A percentile compares a stretch with the other conserved stretches of the same genome.
Conservation (phyloP, 371 early-diverging fungal genomes). For the Mucor irregularis region DNA sequence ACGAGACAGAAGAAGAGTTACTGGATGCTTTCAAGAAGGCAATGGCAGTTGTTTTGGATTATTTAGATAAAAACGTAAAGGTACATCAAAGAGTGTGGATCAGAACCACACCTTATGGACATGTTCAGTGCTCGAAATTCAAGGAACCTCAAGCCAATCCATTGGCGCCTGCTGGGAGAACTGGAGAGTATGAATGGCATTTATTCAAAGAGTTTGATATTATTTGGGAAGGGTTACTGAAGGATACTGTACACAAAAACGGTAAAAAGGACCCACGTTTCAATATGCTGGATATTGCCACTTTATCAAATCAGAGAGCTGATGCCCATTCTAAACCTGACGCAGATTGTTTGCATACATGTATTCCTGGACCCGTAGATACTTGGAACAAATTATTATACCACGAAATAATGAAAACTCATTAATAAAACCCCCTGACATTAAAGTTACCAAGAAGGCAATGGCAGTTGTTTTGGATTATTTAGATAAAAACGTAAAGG, state of each 20-base stretch:
- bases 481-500: constrained; percentile 23
- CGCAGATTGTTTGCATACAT: constrained; percentile 48
- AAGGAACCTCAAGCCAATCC: constrained; percentile 32
- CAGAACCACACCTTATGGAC: constrained; percentile 50
- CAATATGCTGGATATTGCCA: constrained; percentile 34
- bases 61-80: constrained; percentile 25
- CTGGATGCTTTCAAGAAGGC: constrained; percentile 35
- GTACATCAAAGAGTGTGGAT: constrained; percentile 44
- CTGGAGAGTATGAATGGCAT: constrained; percentile 52
- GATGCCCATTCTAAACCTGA: constrained; percentile 52
- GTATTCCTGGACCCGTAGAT: constrained; percentile 51
- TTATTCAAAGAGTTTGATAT: constrained; percentile 39
- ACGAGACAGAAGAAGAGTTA: constrained; percentile 35
- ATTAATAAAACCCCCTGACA: no score
- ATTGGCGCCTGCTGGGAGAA: constrained; percentile 30
- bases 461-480: constrained; percentile 32
- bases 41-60: constrained; percentile 29
- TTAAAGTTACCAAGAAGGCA: no score
- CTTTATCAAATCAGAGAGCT: constrained; percentile 38
- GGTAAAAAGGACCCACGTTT: constrained; percentile 26
- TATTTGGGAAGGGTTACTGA: constrained; percentile 41
- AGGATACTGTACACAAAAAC: background rate
- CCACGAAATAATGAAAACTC: constrained; percentile 31
- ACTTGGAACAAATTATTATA: constrained; percentile 47
- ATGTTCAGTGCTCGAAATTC: constrained; percentile 41